These are phyloP conservation scores for Didymella keratinophila DNA, from an alignment of 2,329 filamentous ascomycete species.

Conservation along the genomic window DNA sequence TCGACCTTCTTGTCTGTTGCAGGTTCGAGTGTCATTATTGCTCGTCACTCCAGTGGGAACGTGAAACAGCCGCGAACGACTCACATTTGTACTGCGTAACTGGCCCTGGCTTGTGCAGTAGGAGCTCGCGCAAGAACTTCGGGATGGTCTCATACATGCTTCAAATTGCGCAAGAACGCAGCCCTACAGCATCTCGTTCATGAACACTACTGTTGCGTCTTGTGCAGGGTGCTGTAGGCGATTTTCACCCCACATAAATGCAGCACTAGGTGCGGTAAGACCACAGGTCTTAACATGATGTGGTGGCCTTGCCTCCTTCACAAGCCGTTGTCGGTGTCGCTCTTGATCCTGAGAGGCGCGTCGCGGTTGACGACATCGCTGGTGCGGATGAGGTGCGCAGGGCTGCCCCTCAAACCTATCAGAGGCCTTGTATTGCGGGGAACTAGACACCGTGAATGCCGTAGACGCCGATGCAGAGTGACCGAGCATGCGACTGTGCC, in stretches of 20 bases:
- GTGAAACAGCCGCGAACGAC: conserved; percentile 1
- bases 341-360: conserved; percentile 7
- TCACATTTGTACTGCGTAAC: conserved; percentile 13
- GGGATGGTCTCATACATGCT: conserved; percentile 23
- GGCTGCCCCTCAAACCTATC: not conserved
- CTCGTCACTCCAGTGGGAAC: not conserved
- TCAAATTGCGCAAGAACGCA: conserved; percentile 24
- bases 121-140: conserved; percentile 1
- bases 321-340: conserved; percentile 7
- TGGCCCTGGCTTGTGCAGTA: not conserved
- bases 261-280: conserved; percentile 10
- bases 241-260: conserved; percentile 2
- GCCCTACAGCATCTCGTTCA: not conserved
- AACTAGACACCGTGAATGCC: not conserved
- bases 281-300: not conserved
- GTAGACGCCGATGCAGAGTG: not conserved
- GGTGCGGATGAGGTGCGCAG: conserved; percentile 21
- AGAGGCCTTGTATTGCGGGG: not conserved
- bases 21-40: conserved; percentile 12
- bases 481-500: not conserved
- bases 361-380: conserved; percentile 18
- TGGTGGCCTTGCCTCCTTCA: conserved; percentile 2
- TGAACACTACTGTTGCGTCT: not conserved
- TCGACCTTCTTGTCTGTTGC: conserved; percentile 6
- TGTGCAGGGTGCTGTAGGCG: not conserved